phyloP scores from a whole-genome alignment of 1,139 yeast species.

The Yamadazyma pseudoaaseri region DNA sequence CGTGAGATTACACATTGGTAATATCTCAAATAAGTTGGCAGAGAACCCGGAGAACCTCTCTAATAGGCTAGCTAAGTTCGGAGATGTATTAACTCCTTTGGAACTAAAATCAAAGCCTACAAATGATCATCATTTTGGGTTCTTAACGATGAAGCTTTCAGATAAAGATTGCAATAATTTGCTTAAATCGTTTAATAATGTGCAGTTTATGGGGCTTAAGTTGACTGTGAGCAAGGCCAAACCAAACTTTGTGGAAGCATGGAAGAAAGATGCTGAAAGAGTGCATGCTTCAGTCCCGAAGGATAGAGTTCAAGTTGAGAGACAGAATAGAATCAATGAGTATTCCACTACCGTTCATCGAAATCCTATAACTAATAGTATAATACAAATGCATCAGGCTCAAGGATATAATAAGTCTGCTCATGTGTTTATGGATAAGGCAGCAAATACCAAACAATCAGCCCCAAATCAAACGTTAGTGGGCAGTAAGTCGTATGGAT shows the following conservation, averaged over 20 bases:
- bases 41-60: conserved; percentile 41
- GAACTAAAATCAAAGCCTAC: conserved; percentile 51
- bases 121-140: conserved; percentile 62
- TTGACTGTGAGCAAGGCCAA: conserved; percentile 53
- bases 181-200: conserved; percentile 61
- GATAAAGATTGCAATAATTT: conserved; percentile 47
- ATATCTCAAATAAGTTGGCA: conserved; percentile 55
- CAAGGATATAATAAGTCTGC: conserved; percentile 32
- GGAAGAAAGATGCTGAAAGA: conserved; percentile 42
- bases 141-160: conserved; percentile 55
- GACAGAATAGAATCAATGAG: conserved; percentile 44
- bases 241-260: conserved; percentile 31
- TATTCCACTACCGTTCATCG: conserved; percentile 29
- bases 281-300: conserved; percentile 20
- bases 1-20: conserved; percentile 64
- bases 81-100: conserved; percentile 40
- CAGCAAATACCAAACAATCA: conserved; percentile 37
- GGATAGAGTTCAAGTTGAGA: conserved; percentile 27
- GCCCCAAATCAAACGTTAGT: conserved; percentile 31
- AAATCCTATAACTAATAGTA: conserved; percentile 22
- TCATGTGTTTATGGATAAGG: conserved; percentile 31
- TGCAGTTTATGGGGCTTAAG: conserved; percentile 71
- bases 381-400: conserved; percentile 16
- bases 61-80: conserved; percentile 49
- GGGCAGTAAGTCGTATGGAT: conserved; percentile 38